A percentile compares a stretch with the other conserved stretches of the same genome.
Conservation (phyloP, 2,329 filamentous ascomycete species). For the Exophiala phaeomuriformis region DNA sequence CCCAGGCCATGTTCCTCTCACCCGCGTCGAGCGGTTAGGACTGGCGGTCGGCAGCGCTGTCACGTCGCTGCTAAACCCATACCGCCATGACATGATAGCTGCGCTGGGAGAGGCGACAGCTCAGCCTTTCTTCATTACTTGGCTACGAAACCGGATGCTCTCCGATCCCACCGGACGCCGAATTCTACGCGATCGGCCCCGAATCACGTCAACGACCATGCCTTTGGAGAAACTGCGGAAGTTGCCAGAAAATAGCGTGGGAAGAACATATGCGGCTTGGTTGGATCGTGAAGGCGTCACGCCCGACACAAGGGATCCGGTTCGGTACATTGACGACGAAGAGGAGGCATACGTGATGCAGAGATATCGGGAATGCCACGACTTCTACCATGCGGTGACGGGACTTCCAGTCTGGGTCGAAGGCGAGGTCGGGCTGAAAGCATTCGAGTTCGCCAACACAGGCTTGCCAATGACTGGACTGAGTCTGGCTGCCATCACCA, state of each 20-base stretch:
- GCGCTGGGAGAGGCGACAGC: slow-evolving; percentile 90
- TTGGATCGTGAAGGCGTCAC: slow-evolving; percentile 90
- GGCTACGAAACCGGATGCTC: slow-evolving; percentile 89
- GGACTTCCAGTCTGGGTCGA: slow-evolving; percentile 87
- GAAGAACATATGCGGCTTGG: slow-evolving; percentile 77
- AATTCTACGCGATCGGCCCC: slow-evolving; percentile 82
- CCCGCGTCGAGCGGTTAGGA: slow-evolving; percentile 63
- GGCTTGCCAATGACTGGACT: slow-evolving; percentile 90
- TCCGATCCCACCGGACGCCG: slow-evolving; percentile 72
- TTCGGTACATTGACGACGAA: slow-evolving; percentile 87
- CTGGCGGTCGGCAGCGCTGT: slow-evolving; percentile 59
- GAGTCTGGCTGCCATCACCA: slow-evolving; percentile 63
- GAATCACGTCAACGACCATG: slow-evolving; percentile 68
- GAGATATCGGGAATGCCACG: slow-evolving; percentile 92
- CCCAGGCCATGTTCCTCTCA: slow-evolving; percentile 85
- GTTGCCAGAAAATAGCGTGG: slow-evolving; percentile 67
- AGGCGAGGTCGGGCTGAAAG: slow-evolving; percentile 94
- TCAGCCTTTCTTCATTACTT: slow-evolving; percentile 88
- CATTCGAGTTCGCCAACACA: slow-evolving; percentile 94
- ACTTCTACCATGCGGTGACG: slow-evolving; percentile 94
- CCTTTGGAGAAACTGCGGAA: slow-evolving; percentile 63
- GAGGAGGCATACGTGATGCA: slow-evolving; percentile 99
- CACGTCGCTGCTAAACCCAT: slow-evolving; percentile 61
- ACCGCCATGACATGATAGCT: slow-evolving; percentile 82
- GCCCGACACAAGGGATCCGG: slow-evolving; percentile 74